Evolutionary conservation across 1,284 basidiomycete species (phyloP).

Genomic region (Abortiporus biennis): DNA sequence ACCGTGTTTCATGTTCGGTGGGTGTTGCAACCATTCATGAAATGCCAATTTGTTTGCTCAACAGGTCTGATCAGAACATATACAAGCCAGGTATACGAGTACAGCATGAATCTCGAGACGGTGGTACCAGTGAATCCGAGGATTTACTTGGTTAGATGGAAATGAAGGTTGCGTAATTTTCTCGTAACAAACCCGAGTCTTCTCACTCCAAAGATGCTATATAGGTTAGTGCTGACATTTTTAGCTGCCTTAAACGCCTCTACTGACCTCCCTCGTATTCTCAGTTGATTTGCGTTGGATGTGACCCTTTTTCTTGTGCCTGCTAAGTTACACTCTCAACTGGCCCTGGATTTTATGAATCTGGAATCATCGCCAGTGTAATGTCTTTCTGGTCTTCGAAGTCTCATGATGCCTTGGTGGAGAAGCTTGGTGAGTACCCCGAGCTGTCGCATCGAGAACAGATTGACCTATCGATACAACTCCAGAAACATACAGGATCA

Average conservation of each 20-base stretch:
- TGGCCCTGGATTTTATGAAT: too few species aligned
- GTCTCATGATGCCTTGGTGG: background rate
- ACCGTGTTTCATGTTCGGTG: too few species aligned
- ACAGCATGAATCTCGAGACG: too few species aligned
- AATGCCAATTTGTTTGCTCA: too few species aligned
- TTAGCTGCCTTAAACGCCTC: background rate
- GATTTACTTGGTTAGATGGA: too few species aligned
- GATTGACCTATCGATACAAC: background rate
- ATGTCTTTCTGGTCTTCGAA: slow-evolving; percentile 2
- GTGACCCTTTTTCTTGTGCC: background rate
- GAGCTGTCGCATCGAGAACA: background rate
- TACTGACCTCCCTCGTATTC: background rate
- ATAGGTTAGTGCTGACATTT: too few species aligned
- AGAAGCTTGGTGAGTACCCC: slow-evolving; percentile 1
- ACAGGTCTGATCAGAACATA: too few species aligned
- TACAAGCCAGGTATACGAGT: too few species aligned
- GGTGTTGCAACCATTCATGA: too few species aligned
- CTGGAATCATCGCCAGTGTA: too few species aligned
- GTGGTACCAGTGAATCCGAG: too few species aligned
- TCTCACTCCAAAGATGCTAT: background rate
- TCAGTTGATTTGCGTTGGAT: background rate
- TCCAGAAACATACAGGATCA: background rate
- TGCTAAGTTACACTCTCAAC: background rate
- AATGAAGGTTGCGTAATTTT: too few species aligned
- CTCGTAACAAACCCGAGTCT: background rate